These are phyloP conservation scores for Extremus antarcticus DNA, from an alignment of 495 filamentous ascomycete genomes.

Conservation along the genomic window DNA sequence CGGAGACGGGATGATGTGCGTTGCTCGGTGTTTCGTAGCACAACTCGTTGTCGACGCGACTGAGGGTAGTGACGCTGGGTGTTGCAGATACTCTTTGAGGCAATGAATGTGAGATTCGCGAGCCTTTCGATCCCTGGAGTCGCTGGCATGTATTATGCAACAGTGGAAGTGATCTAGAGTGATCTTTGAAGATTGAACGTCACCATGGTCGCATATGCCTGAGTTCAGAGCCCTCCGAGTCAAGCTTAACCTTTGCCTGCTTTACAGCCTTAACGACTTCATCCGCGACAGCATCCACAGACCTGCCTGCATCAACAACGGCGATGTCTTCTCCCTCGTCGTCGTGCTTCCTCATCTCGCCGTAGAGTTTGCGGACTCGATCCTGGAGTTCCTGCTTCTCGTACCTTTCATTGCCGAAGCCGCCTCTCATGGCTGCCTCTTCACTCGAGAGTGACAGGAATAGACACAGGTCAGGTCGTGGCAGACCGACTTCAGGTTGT, in stretches of 20 bases:
- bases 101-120: no score
- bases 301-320: conserved; percentile 41
- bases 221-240: conserved; percentile 29
- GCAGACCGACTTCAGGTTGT: conserved; percentile 75
- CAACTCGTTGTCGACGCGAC: no score
- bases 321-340: conserved; percentile 27
- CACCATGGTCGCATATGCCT: conserved; percentile 34
- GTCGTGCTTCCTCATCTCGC: conserved; percentile 16
- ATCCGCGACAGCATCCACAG: conserved; percentile 22
- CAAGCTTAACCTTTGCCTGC: conserved; percentile 30
- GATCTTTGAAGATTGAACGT: no score
- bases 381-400: conserved; percentile 76
- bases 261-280: conserved; percentile 6
- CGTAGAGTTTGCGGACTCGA: conserved; percentile 65
- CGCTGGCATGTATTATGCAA: background rate
- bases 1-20: no score
- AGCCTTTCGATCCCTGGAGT: no score
- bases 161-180: background rate
- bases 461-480: conserved; percentile 74
- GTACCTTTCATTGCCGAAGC: conserved; percentile 81
- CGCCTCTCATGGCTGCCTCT: conserved; percentile 63
- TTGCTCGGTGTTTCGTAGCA: no score
- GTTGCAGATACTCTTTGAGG: no score
- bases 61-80: no score
- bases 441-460: conserved; percentile 72